Percentiles rank a stretch among this genome's conserved stretches.
Conservation (phyloP, 139 green algal genomes). For the Ettlia oleoabundans region DNA sequence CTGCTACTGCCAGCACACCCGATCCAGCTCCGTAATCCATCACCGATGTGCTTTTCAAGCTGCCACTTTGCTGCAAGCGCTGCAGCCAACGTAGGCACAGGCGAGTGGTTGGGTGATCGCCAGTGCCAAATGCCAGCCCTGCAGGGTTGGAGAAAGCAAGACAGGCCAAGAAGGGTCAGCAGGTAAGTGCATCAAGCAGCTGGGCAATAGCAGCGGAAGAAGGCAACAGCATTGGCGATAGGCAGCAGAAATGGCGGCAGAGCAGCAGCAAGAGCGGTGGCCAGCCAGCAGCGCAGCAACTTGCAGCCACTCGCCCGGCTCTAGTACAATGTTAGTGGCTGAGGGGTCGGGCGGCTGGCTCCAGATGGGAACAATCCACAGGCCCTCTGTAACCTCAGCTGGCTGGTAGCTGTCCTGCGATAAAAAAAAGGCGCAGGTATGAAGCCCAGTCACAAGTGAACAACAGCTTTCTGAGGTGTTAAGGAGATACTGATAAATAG, state of each 20-base stretch:
- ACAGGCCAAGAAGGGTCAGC: no score
- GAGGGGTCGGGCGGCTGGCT: slow-evolving; percentile 47
- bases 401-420: slow-evolving; percentile 47
- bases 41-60: slow-evolving; percentile 26
- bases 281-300: background rate
- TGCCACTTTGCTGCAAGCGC: slow-evolving; percentile 21
- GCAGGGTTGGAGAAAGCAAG: no score
- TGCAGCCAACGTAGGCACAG: slow-evolving; percentile 78
- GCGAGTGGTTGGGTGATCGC: slow-evolving; percentile 90
- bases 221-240: no score
- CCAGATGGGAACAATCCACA: slow-evolving; percentile 83
- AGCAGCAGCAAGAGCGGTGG: background rate
- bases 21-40: slow-evolving; percentile 77
- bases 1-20: slow-evolving; percentile 82
- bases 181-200: no score
- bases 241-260: background rate
- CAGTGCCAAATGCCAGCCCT: slow-evolving; percentile 91
- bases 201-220: no score
- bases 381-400: slow-evolving; percentile 28
- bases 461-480: no score
- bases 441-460: no score
- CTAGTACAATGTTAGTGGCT: slow-evolving; percentile 77
- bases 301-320: slow-evolving; percentile 60
- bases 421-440: background rate
- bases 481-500: no score